Percentiles rank a stretch among this genome's conserved stretches.
phyloP scores from a whole-genome alignment of 768 basidiomycete genomes.

The Cantharellus cinnabarinus region DNA sequence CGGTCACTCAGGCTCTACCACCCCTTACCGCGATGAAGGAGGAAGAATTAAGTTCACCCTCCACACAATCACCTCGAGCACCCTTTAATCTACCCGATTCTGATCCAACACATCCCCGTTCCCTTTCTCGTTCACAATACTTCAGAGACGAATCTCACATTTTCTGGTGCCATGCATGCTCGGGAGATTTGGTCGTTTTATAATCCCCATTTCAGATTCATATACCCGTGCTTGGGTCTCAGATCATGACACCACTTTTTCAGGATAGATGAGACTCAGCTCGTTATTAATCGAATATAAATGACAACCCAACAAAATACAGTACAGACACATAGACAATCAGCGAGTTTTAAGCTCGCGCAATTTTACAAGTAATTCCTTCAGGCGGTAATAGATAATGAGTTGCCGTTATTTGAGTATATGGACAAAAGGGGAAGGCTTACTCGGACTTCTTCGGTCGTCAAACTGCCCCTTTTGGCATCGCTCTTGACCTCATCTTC shows the following conservation, averaged over 20 bases:
- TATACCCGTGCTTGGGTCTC: no score
- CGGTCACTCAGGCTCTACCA: conserved; percentile 22
- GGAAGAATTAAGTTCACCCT: conserved; percentile 4
- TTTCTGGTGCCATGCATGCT: conserved; percentile 75
- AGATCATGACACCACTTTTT: no score
- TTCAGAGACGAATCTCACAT: conserved; percentile 74
- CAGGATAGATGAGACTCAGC: no score
- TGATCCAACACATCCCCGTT: not conserved
- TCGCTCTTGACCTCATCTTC: conserved; percentile 59
- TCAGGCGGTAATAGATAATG: not conserved
- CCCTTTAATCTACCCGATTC: conserved; percentile 7
- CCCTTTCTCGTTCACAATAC: conserved; percentile 15
- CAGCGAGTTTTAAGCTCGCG: conserved; percentile 14
- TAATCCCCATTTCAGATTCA: conserved; percentile 12
- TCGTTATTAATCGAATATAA: no score
- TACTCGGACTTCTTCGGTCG: conserved; percentile 53
- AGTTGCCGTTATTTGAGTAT: not conserved
- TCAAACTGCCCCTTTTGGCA: conserved; percentile 36
- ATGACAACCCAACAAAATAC: no score
- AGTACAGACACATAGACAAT: not conserved
- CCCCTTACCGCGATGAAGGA: conserved; percentile 27
- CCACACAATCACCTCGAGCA: not conserved
- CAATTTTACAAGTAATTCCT: conserved; percentile 30
- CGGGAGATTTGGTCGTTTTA: conserved; percentile 61
- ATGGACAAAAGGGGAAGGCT: not conserved